Conservation (phyloP, 2,329 filamentous ascomycete genomes). For the Pseudocercospora fijiensis region DNA sequence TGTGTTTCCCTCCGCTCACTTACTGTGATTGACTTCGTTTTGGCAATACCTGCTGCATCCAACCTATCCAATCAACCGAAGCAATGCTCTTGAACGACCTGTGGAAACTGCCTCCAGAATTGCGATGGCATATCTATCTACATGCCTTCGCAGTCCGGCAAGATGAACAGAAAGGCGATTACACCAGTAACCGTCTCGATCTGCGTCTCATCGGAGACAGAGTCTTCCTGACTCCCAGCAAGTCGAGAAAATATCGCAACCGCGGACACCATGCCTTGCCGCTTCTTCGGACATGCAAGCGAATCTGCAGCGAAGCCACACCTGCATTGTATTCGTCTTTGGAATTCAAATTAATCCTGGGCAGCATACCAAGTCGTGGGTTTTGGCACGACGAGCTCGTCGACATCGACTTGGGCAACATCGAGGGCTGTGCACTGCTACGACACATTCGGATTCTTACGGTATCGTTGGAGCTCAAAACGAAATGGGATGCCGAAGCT, state of each 20-base stretch:
- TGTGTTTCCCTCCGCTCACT: not conserved
- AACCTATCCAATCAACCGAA: not conserved
- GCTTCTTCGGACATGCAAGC: conserved; percentile 43
- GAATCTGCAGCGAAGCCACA: conserved; percentile 46
- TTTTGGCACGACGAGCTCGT: not conserved
- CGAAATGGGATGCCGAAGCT: not conserved
- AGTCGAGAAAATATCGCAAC: conserved; percentile 33
- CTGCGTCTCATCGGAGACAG: conserved; percentile 10
- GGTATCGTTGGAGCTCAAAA: not conserved
- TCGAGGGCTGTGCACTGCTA: not conserved
- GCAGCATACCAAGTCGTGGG: not conserved
- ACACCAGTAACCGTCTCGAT: conserved; percentile 2
- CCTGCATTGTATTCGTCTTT: conserved; percentile 12
- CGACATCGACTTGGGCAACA: not conserved
- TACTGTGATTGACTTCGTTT: too few species aligned
- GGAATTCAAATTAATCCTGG: not conserved
- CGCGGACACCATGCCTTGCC: conserved; percentile 27
- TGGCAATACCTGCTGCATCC: not conserved
- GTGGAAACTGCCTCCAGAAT: conserved; percentile 29
- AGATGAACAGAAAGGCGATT: conserved; percentile 2
- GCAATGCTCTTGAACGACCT: not conserved
- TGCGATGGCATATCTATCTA: conserved; percentile 33
- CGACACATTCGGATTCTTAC: not conserved
- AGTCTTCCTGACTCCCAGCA: conserved; percentile 10
- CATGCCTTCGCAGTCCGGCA: conserved; percentile 20